Conservation (phyloP, 2,329 filamentous ascomycete genomes). For the Fusarium foetens region DNA sequence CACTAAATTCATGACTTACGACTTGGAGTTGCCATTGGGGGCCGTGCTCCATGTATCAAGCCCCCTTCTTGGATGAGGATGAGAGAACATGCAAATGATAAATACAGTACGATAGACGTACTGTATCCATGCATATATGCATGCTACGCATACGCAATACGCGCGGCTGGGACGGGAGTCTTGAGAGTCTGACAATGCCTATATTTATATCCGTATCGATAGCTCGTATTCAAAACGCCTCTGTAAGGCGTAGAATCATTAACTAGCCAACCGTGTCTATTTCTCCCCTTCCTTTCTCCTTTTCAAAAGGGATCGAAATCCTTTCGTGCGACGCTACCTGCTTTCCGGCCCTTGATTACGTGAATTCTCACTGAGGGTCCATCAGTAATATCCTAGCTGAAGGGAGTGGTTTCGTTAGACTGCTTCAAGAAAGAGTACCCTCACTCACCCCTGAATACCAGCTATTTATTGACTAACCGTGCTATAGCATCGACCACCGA, state of each 20-base stretch:
- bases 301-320: neutral
- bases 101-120: neutral
- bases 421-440: neutral
- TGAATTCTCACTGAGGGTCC: neutral
- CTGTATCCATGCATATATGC: neutral
- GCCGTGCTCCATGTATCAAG: conserved; percentile 4
- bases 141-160: neutral
- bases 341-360: neutral
- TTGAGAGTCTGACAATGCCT: conserved; percentile 3
- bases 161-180: neutral
- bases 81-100: neutral
- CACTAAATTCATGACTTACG: conserved; percentile 20
- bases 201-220: conserved; percentile 19
- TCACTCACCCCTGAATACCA: conserved; percentile 3
- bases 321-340: neutral
- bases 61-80: conserved; percentile 1
- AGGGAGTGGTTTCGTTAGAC: conserved; percentile 19
- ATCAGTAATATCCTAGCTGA: neutral
- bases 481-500: neutral
- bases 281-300: neutral
- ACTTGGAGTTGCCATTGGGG: conserved; percentile 1
- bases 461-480: neutral
- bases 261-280: neutral
- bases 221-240: conserved; percentile 23
- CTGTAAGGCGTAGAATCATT: neutral